Percentiles rank a stretch among this genome's conserved stretches.
Conservation (phyloP, 441 rosid species). For the Syzygium malaccense region DNA sequence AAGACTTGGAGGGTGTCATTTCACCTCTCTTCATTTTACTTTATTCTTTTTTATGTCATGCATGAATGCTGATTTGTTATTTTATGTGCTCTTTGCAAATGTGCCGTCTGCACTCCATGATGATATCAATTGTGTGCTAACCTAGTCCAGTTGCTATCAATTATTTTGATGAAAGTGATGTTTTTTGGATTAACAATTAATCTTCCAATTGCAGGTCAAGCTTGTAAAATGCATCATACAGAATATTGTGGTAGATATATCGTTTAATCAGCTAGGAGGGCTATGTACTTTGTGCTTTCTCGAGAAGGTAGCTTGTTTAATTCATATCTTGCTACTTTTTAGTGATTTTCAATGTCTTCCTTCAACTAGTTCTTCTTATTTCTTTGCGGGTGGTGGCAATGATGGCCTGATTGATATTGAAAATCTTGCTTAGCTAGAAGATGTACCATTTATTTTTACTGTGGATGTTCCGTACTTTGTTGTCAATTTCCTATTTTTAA, state of each 20-base stretch:
- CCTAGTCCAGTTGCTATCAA: background rate
- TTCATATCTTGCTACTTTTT: background rate
- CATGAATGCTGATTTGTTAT: background rate
- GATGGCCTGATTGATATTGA: background rate
- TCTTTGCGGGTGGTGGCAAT: background rate
- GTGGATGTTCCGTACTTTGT: background rate
- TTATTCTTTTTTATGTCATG: background rate
- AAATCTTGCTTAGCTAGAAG: background rate
- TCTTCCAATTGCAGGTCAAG: constrained; percentile 61
- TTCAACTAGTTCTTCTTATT: background rate
- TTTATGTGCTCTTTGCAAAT: background rate
- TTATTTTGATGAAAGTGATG: background rate
- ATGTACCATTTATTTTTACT: background rate
- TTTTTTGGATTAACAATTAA: background rate
- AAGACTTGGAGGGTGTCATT: background rate
- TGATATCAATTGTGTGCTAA: background rate
- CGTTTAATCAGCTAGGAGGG: constrained; percentile 91
- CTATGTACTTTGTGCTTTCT: constrained; percentile 84
- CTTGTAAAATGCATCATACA: constrained; percentile 86
- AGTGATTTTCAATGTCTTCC: background rate
- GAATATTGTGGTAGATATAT: constrained; percentile 86
- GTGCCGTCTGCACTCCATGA: background rate
- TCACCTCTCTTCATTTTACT: background rate
- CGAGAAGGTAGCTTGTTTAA: constrained; percentile 51
- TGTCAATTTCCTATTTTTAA: background rate